phyloP scores from a whole-genome alignment of 208 protist genomes.

The Leishmania amazonensis region DNA sequence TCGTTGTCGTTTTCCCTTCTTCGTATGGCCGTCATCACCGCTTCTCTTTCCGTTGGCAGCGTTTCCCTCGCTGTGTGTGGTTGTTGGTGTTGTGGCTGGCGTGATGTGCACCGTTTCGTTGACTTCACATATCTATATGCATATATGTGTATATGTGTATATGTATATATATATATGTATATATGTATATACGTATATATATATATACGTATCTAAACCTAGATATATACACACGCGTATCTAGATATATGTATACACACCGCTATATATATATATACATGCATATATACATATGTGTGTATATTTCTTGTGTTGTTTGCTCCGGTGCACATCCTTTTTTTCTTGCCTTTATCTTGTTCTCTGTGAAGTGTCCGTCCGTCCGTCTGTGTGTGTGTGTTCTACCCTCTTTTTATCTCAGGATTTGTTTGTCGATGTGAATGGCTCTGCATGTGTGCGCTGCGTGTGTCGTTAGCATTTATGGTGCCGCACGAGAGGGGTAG shows the following conservation, averaged over 20 bases:
- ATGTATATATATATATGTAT: background rate
- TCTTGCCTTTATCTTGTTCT: background rate
- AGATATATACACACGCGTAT: background rate
- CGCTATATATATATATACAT: too few relatives aligned
- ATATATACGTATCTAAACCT: background rate
- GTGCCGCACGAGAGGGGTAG: background rate
- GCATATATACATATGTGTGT: too few relatives aligned
- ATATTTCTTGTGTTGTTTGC: background rate
- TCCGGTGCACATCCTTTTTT: background rate
- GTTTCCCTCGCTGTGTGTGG: background rate
- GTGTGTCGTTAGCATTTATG: background rate
- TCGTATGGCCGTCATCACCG: slow-evolving; percentile 8
- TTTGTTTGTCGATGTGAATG: background rate
- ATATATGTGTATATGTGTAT: background rate
- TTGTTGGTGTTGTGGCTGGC: background rate
- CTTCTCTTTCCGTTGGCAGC: background rate
- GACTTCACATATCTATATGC: background rate
- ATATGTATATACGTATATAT: too few relatives aligned
- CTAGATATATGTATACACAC: background rate
- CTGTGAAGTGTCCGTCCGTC: background rate
- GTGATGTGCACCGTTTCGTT: background rate
- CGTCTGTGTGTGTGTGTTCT: background rate
- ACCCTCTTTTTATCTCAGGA: background rate
- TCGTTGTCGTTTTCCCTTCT: background rate
- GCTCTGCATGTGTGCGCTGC: slow-evolving; percentile 1